Evolutionary conservation across 495 filamentous ascomycete species (phyloP), one percentile per base, ranked within the genome.

Genomic region (Saxophila tyrrhenica): DNA sequence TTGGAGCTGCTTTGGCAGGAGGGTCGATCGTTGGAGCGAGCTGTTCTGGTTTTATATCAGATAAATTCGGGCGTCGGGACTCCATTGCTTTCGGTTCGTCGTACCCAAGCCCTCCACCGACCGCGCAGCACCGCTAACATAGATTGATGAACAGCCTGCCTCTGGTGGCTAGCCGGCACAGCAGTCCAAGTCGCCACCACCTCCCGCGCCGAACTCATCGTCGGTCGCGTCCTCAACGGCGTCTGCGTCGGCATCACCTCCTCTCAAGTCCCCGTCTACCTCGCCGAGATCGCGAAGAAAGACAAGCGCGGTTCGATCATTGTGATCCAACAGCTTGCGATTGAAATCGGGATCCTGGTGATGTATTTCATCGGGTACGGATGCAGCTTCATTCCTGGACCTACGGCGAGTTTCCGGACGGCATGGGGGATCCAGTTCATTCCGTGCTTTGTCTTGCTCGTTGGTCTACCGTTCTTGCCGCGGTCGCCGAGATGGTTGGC

Each of bases 201-300:
- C 41, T 76, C 77, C 51, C 67, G 77, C 10, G 81, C 77, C 22
- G 76, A 80, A 59, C 70, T 89, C 0, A 81, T 88, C 38, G 83
- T 78, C 21, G 85, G 85, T 2, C 80, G 84, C 17, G 73, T 87
- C 13, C 66, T 89, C 41, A 87, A 85, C 61, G 84, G 86, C 52
- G 70, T 88, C 39, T 78, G 78, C 42, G 83, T 88, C 50, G 84
- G 84, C 54, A 81, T 88, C 56, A 86, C 84, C 1, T 86, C 82
- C 1, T 84, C 83, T 1, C 84, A 87, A 59, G 85, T 87, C 0
- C 83, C 81, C n/a, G 85, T 89, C n/a, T 89, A 88, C 66, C 75
- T 87, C n/a, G 83, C 83, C 41, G 84, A 89, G 63, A 78, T 87
- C 38, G 78, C 84, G 3, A 78, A 79, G 48, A 78, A 80, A 21